These are phyloP conservation scores for Hibiscus syriacus DNA, from an alignment of 345 rosid species.

Conservation along the genomic window DNA sequence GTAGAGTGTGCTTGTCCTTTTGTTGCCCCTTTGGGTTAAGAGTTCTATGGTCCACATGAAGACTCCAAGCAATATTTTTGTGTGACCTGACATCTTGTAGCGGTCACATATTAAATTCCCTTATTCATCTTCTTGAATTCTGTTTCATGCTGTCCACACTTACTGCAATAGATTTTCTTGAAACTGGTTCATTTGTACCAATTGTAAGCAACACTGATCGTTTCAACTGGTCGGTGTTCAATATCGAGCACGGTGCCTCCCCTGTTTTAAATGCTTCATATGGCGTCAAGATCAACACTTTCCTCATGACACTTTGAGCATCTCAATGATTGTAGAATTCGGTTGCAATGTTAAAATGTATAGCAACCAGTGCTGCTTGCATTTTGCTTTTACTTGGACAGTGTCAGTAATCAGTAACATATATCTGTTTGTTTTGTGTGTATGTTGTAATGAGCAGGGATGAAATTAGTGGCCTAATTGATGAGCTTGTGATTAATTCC, in stretches of 20 bases:
- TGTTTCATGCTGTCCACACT: neutral
- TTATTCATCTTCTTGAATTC: neutral
- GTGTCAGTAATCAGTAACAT: neutral
- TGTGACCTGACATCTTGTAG: neutral
- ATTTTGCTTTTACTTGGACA: neutral
- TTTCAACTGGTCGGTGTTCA: neutral
- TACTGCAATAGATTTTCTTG: neutral
- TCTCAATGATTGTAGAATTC: neutral
- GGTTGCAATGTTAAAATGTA: neutral
- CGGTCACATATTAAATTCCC: neutral
- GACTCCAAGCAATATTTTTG: neutral
- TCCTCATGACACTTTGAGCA: neutral
- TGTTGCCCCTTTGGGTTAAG: neutral
- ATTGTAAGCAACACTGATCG: neutral
- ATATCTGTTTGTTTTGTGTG: neutral
- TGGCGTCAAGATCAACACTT: neutral
- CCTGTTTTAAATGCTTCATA: neutral
- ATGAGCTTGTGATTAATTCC: slow-evolving; percentile 51
- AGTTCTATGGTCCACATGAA: neutral
- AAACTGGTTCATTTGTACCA: neutral
- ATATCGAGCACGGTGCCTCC: neutral
- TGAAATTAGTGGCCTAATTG: slow-evolving; percentile 50
- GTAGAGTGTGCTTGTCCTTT: neutral
- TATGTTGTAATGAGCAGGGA: slow-evolving; percentile 32
- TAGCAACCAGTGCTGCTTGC: neutral